Conservation (phyloP, 805 yeast genomes). For the Komagataella pastoris region DNA sequence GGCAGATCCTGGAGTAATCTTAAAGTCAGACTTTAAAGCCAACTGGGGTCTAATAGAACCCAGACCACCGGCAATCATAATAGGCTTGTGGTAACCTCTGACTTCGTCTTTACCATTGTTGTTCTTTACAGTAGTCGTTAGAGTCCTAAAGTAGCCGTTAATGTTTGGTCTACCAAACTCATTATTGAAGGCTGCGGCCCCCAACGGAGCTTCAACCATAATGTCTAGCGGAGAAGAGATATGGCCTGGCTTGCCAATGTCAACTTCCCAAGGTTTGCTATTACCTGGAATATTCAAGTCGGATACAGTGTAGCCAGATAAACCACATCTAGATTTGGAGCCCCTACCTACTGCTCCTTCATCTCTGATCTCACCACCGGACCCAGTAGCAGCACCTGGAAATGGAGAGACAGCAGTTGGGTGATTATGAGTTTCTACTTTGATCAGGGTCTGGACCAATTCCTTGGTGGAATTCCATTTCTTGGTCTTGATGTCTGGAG, state of each 20-base stretch:
- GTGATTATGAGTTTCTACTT: slow-evolving; percentile 98
- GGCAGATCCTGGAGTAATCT: slow-evolving; percentile 83
- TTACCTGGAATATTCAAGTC: slow-evolving; percentile 79
- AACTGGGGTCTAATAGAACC: slow-evolving; percentile 93
- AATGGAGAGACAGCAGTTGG: slow-evolving; percentile 99
- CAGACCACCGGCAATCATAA: slow-evolving; percentile 98
- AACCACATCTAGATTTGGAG: slow-evolving; percentile 92
- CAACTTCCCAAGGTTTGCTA: slow-evolving; percentile 91
- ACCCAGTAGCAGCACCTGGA: slow-evolving; percentile 99
- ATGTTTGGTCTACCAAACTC: slow-evolving; percentile 98
- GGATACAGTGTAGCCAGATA: slow-evolving; percentile 85
- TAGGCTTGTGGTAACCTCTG: slow-evolving; percentile 97
- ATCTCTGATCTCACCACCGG: slow-evolving; percentile 99
- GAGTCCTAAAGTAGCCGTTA: slow-evolving; percentile 91
- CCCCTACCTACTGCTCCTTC: slow-evolving; percentile 99
- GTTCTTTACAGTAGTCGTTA: slow-evolving; percentile 66
- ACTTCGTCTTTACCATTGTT: slow-evolving; percentile 52
- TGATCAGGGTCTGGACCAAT: slow-evolving; percentile 76
- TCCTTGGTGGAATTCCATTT: slow-evolving; percentile 69
- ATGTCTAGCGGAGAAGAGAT: slow-evolving; percentile 89
- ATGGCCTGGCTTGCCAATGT: slow-evolving; percentile 83
- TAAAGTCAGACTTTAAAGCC: slow-evolving; percentile 68
- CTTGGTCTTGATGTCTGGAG: slow-evolving; percentile 57
- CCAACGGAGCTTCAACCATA: slow-evolving; percentile 95
- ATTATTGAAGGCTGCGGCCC: slow-evolving; percentile 96